Conservation (phyloP, 176 grass and related monocot species). For the Phoenix roebelenii region DNA sequence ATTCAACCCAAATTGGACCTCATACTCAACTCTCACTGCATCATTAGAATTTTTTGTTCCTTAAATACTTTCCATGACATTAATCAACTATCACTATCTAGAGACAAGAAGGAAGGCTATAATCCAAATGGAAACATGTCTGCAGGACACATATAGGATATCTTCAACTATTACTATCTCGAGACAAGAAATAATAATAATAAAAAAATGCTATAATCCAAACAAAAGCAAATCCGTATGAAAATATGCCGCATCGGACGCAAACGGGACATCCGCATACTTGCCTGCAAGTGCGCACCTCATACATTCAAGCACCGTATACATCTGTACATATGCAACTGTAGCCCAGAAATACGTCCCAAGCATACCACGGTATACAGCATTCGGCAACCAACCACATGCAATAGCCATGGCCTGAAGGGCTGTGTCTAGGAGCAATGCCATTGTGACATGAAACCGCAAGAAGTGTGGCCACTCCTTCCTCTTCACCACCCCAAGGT, state of each 20-base stretch:
- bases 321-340: conserved; percentile 59
- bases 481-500: conserved; percentile 68
- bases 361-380: conserved; percentile 46
- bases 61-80: no score
- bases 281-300: conserved; percentile 58
- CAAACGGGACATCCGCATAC: conserved; percentile 69
- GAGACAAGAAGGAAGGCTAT: no score
- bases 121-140: conserved; percentile 61
- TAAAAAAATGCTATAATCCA: conserved; percentile 9
- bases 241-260: conserved; percentile 72
- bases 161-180: no score
- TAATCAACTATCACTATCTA: no score
- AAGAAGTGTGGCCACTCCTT: conserved; percentile 82
- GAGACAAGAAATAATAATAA: no score
- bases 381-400: conserved; percentile 79
- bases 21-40: no score
- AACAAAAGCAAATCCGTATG: conserved; percentile 83
- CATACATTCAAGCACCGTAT: conserved; percentile 81
- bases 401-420: conserved; percentile 62
- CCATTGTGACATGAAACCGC: conserved; percentile 83
- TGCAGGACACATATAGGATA: conserved; percentile 52
- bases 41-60: no score
- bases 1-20: no score
- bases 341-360: conserved; percentile 73
- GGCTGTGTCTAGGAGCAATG: conserved; percentile 75